These are phyloP conservation scores for Tubosaeta sp. DNA, from an alignment of 768 basidiomycete genomes.

Conservation along the genomic window DNA sequence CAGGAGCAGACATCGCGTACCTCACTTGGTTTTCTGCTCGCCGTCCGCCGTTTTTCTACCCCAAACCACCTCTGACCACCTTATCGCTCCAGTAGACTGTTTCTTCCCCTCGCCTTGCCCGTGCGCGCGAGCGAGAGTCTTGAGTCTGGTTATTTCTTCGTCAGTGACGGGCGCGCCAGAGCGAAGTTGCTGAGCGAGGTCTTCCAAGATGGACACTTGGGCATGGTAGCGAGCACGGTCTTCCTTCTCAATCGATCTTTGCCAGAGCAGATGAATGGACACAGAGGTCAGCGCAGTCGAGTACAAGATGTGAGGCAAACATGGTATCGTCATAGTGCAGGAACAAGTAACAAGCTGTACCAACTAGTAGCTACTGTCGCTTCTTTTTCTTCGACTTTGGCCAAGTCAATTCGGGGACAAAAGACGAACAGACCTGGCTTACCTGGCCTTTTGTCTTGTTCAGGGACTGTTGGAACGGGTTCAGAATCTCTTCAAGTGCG, in stretches of 20 bases:
- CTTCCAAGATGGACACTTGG: conserved; percentile 59
- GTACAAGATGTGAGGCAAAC: conserved; percentile 63
- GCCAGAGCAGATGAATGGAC: conserved; percentile 60
- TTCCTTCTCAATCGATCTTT: conserved; percentile 46
- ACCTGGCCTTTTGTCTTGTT: conserved; percentile 16
- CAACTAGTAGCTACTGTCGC: not conserved
- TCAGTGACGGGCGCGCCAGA: conserved; percentile 41
- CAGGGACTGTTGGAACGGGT: conserved; percentile 12
- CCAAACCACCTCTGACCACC: conserved; percentile 52
- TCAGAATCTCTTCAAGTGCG: conserved; percentile 20
- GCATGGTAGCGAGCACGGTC: conserved; percentile 53
- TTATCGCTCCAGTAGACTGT: conserved; percentile 22
- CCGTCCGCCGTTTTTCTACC: conserved; percentile 29
- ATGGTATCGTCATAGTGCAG: conserved; percentile 30
- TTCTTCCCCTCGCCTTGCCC: conserved; percentile 15
- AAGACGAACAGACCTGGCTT: not conserved
- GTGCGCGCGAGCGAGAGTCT: conserved; percentile 46
- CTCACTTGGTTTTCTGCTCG: conserved; percentile 31
- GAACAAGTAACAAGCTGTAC: not conserved
- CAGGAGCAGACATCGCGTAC: conserved; percentile 24
- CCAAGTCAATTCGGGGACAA: conserved; percentile 4
- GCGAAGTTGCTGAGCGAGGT: conserved; percentile 50
- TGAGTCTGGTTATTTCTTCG: conserved; percentile 52
- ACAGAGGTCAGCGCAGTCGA: conserved; percentile 62
- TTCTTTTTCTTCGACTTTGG: conserved; percentile 19